Evolutionary conservation across 73 alveolate species (phyloP).

Genomic region (Paramecium tetraurelia): DNA sequence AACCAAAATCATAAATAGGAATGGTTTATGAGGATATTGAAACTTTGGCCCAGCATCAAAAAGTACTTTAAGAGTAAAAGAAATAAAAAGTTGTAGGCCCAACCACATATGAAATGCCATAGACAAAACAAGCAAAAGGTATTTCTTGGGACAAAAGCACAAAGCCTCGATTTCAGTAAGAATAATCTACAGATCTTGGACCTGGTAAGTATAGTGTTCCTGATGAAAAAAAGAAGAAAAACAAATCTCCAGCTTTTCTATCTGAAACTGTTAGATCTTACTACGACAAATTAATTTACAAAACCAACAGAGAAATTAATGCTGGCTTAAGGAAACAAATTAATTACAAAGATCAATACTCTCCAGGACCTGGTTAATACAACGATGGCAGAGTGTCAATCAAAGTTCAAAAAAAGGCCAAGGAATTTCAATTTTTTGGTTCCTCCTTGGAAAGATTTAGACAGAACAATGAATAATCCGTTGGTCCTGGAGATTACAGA

Average conservation of each 20-base stretch:
- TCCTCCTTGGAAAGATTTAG: conserved; percentile 31
- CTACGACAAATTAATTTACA: neutral
- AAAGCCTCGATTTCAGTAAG: neutral
- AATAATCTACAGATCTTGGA: conserved; percentile 3
- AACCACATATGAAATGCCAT: neutral
- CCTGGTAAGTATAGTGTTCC: neutral
- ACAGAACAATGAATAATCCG: neutral
- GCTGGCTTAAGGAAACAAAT: conserved; percentile 19
- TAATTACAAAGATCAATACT: neutral
- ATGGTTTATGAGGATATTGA: conserved; percentile 25
- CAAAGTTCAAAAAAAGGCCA: neutral
- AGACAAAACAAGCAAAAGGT: neutral
- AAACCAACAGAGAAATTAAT: conserved; percentile 22
- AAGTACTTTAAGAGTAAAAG: neutral
- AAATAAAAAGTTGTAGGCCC: conserved; percentile 14
- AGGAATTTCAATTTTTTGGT: conserved; percentile 33
- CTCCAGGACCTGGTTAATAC: conserved; percentile 40
- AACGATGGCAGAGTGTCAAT: neutral
- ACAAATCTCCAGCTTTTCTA: conserved; percentile 21
- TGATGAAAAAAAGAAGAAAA: neutral
- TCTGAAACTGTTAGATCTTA: conserved; percentile 27
- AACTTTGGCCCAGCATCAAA: conserved; percentile 9
- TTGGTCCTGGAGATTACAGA: conserved; percentile 25
- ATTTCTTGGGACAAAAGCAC: neutral
- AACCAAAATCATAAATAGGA: neutral